Evolutionary conservation across 306 rosid species (phyloP), one percentile per base, ranked within the genome.

Genomic region (Gastrolobium bilobum): DNA sequence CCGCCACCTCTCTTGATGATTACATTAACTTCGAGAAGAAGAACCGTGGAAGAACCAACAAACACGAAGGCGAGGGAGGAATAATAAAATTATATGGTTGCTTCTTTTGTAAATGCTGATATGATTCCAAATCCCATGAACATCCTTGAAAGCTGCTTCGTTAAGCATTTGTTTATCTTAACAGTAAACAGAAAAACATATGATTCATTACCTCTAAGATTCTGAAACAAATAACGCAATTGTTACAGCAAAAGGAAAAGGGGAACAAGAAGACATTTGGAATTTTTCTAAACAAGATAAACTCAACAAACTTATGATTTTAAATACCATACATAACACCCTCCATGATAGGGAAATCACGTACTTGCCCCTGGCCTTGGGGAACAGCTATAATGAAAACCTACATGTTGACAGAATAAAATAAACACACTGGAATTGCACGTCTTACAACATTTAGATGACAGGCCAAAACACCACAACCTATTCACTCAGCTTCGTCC

Each of bases 401-500:
- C 50, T 63, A 46, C 46, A 30, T 9, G 3, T 48, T 65, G 39
- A 78, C 70, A 42, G 51, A 64, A 58, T 7, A 72, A n/a, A 63
- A 59, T 20, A 65, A 43, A 6, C 72, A 84, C 46, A 48, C 15
- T 58, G 48, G 57, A 60, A 71, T 42, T 35, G 35, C 73, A 54
- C 8, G 57, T 43, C 63, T 69, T 69, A 6, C 62, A 76, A 73
- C 62, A 31, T 39, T 58, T 60, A 52, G 52, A 53, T 20, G 46
- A 79, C 4, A 42, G 48, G 20, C 77, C 73, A 73, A 59, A 51
- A 51, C 64, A 40, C 72, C 75, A 62, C 11, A 46, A 42, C 77
- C 10, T 15, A 77, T 40, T 60, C 59, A 68, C 34, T 70, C 35
- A 3, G 39, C 73, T 81, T 78, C 79, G 38, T 64, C 78, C 79